Evolutionary conservation across 75 land plant species (phyloP).

Genomic region (Pseudotsuga menziesii): DNA sequence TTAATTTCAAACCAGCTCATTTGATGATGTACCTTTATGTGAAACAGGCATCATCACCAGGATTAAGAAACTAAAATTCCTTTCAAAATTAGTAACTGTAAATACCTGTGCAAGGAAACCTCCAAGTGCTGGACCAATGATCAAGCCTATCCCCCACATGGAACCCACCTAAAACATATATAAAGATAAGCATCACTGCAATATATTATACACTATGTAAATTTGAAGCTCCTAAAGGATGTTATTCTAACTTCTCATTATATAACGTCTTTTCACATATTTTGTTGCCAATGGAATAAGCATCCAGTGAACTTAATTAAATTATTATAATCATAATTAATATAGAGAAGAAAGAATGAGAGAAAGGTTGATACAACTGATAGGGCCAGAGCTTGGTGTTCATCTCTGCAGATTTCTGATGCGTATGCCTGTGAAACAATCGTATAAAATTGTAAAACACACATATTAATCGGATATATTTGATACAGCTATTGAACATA

Average conservation of each 20-base stretch:
- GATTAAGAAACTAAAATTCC: too few species aligned
- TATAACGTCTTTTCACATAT: neutral
- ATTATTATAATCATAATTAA: neutral
- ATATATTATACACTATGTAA: neutral
- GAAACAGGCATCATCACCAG: too few species aligned
- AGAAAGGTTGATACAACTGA: conserved; percentile 26
- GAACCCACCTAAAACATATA: conserved; percentile 17
- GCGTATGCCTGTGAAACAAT: conserved; percentile 50
- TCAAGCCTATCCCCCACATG: conserved; percentile 27
- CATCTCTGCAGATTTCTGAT: conserved; percentile 36
- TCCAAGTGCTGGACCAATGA: conserved; percentile 28
- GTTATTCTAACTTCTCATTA: neutral
- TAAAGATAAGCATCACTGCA: neutral
- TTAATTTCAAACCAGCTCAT: too few species aligned
- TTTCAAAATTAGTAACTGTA: too few species aligned
- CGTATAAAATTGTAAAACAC: neutral
- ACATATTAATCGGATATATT: neutral
- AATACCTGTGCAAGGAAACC: conserved; percentile 23
- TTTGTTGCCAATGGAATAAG: neutral
- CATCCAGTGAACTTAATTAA: neutral
- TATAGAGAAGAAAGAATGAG: neutral
- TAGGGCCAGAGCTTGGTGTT: conserved; percentile 45
- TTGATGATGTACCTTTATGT: too few species aligned
- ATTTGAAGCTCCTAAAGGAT: neutral
- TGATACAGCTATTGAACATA: neutral